Evolutionary conservation across 352 stramenopile species (phyloP), one percentile per base, ranked within the genome.

Genomic region (Phytophthora constricta): DNA sequence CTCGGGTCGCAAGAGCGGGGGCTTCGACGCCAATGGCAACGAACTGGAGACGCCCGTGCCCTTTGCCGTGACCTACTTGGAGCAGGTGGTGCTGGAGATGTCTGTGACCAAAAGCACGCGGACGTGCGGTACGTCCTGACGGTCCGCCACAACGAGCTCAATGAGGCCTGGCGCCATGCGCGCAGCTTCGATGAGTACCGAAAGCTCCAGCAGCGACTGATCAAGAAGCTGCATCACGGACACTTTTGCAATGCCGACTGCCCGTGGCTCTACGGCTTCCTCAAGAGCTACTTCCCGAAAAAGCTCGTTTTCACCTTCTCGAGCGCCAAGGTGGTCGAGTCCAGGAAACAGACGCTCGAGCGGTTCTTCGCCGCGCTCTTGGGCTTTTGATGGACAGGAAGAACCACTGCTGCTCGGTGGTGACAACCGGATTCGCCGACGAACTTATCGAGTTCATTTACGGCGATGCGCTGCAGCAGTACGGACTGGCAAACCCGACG

Each of bases 251-350:
- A 63, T 22, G 81, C 79, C 37, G 85, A 89, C 55, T 93, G 85
- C 43, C 83, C 85, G 39, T 91, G 81, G 81, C 62, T 93, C 11
- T 90, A 80, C 49, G 87, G 74, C 8, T 91, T 93, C 46, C 48
- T 93, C 14, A 89, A 87, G 68, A 91, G 81, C 64, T 91, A 91
- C 59, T 93, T 93, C 68, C 85, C 85, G 13, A 89, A 89, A 62
- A 87, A 84, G 28, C 53, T 82, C 20, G 51, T 91, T 1, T 89
- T 89, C 62, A 67, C 74, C 8, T 89, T 90, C 27, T 65, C 69
- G 2, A 85, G 61, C 41, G 62, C 71, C 1, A 69, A 77, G 5
- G 77, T 89, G 17, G 60, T 89, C 26, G 68, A 74, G 4, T 60
- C 72, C 25, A 74, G 85, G 7, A 81, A 82, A 4, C 74, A 86